phyloP scores from a whole-genome alignment of 305 asterid species.

The Rubia tinctorum region DNA sequence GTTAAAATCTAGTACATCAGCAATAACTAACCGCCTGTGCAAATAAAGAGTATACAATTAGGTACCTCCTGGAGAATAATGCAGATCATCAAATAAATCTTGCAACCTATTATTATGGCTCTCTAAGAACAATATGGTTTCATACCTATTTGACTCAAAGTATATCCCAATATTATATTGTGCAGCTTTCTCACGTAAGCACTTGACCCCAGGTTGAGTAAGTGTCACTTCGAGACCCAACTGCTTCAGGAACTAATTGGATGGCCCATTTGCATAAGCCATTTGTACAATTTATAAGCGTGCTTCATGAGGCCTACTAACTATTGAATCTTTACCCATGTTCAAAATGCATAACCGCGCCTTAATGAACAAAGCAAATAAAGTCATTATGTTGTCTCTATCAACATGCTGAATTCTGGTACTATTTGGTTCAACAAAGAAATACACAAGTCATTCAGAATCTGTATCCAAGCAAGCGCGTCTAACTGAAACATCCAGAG shows the following conservation, averaged over 20 bases:
- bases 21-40: background rate
- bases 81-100: constrained; percentile 49
- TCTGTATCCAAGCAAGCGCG: constrained; percentile 98
- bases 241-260: constrained; percentile 73
- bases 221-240: constrained; percentile 70
- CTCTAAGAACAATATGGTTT: constrained; percentile 84
- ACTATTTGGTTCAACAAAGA: constrained; percentile 49
- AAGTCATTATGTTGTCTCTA: constrained; percentile 92
- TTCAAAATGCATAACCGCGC: constrained; percentile 60
- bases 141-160: constrained; percentile 97
- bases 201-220: constrained; percentile 91
- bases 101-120: constrained; percentile 46
- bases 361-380: constrained; percentile 76
- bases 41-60: constrained; percentile 7
- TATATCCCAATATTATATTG: constrained; percentile 86
- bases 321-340: constrained; percentile 37
- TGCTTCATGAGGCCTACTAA: constrained; percentile 36
- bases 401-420: constrained; percentile 75
- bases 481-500: constrained; percentile 34
- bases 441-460: constrained; percentile 93
- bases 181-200: constrained; percentile 85
- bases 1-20: background rate
- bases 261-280: constrained; percentile 96
- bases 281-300: constrained; percentile 80
- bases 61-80: constrained; percentile 54